Conservation (phyloP, 1,139 yeast species). For the Hyphopichia khmerensis region DNA sequence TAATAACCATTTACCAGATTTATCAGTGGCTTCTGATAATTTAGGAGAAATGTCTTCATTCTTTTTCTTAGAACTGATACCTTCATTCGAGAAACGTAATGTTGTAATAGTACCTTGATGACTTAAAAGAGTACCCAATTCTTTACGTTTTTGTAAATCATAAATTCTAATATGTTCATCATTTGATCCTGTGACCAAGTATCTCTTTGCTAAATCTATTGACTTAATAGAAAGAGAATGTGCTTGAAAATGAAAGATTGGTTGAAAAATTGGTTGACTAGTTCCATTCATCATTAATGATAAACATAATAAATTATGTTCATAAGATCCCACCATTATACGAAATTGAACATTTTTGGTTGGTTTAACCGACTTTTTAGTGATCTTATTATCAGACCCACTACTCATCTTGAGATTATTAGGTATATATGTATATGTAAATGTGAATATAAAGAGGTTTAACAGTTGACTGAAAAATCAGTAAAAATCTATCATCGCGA, state of each 20-base stretch:
- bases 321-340: conserved; percentile 91
- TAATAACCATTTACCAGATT: conserved; percentile 79
- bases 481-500: conserved; percentile 2
- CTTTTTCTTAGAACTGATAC: conserved; percentile 8
- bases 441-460: too few species aligned
- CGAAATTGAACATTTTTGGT: conserved; percentile 50
- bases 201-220: conserved; percentile 79
- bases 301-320: conserved; percentile 84
- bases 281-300: conserved; percentile 47
- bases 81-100: conserved; percentile 64
- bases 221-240: conserved; percentile 86
- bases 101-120: conserved; percentile 89
- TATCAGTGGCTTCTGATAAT: conserved; percentile 18
- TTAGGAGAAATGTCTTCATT: conserved; percentile 6
- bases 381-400: background rate
- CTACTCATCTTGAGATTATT: too few species aligned
- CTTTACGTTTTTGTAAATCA: conserved; percentile 91
- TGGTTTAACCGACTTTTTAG: background rate
- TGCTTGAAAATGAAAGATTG: conserved; percentile 94
- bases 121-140: conserved; percentile 83
- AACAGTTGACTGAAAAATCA: too few species aligned
- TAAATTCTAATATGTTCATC: conserved; percentile 95
- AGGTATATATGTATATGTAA: too few species aligned
- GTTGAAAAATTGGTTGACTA: conserved; percentile 68
- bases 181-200: conserved; percentile 90